Percentiles rank a stretch among this genome's conserved stretches.
These are phyloP conservation scores for Coniochaeta sp. DNA, from an alignment of 2,329 filamentous ascomycete species.

Conservation along the genomic window DNA sequence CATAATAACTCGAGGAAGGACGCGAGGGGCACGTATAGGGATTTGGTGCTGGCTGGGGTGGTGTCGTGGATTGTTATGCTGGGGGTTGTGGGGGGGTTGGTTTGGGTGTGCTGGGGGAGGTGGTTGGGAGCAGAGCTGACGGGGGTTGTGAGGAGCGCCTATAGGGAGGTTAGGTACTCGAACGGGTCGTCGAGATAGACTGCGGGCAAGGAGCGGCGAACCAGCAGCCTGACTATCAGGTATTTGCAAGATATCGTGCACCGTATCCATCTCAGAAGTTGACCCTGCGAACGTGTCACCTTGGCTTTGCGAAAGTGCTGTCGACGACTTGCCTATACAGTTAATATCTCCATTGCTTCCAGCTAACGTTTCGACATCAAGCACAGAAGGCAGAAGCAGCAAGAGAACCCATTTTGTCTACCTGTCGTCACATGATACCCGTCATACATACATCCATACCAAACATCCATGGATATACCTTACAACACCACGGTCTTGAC, in stretches of 20 bases:
- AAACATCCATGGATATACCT: no score
- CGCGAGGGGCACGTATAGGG: background rate
- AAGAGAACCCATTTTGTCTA: no score
- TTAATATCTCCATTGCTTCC: no score
- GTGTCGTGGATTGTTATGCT: background rate
- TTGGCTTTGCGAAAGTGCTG: no score
- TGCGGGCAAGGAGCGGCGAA: background rate
- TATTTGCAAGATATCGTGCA: no score
- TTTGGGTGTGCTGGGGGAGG: background rate
- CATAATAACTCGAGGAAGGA: constrained; percentile 21
- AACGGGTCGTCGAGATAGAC: background rate
- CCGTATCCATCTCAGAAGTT: no score
- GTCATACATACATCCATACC: background rate
- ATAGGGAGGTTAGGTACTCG: constrained; percentile 5
- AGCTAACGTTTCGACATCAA: no score
- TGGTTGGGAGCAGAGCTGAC: constrained; percentile 5
- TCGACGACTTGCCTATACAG: no score
- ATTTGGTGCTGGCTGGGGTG: background rate
- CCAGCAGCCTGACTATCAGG: no score
- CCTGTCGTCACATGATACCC: no score
- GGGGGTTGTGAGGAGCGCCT: constrained; percentile 5
- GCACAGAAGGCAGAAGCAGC: no score
- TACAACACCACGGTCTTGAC: constrained; percentile 72
- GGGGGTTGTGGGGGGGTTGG: background rate
- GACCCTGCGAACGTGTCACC: no score